Evolutionary conservation across 192 early-diverging fungal species (phyloP).

Genomic region (Mortierella hygrophila): DNA sequence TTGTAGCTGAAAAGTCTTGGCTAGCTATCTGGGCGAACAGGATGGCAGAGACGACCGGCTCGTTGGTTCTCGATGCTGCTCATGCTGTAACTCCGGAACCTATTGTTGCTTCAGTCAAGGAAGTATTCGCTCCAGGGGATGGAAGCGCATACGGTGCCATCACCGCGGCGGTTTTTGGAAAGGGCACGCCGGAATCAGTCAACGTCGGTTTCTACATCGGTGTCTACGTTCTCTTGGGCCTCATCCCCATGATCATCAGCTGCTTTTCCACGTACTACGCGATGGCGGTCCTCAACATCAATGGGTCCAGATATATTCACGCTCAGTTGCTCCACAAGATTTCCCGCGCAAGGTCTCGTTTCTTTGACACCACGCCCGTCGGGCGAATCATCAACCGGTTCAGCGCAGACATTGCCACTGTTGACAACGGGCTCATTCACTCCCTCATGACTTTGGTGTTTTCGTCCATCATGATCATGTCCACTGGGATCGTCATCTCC

Average conservation of each 20-base stretch:
- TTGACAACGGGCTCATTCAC: conserved; percentile 73
- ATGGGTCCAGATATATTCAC: conserved; percentile 68
- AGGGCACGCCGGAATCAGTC: conserved; percentile 20
- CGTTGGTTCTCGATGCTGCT: neutral
- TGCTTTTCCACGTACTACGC: conserved; percentile 44
- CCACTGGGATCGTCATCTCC: conserved; percentile 71
- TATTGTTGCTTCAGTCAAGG: neutral
- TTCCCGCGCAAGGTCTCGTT: conserved; percentile 81
- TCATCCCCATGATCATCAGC: conserved; percentile 41
- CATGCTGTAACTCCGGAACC: neutral
- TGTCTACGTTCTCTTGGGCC: conserved; percentile 71
- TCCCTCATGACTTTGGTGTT: conserved; percentile 63
- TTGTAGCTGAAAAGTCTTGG: conserved; percentile 64
- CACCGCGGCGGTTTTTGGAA: neutral
- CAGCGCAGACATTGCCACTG: conserved; percentile 84
- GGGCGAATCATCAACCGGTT: conserved; percentile 88
- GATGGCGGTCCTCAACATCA: conserved; percentile 52
- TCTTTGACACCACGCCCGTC: conserved; percentile 91
- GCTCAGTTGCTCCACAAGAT: conserved; percentile 65
- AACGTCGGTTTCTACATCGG: conserved; percentile 71
- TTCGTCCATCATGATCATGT: conserved; percentile 68
- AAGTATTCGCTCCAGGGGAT: neutral
- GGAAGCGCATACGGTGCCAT: neutral
- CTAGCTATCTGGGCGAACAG: conserved; percentile 68
- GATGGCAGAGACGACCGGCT: conserved; percentile 6